Conservation (phyloP, 2,329 filamentous ascomycete genomes). For the Fusarium metavorans region DNA sequence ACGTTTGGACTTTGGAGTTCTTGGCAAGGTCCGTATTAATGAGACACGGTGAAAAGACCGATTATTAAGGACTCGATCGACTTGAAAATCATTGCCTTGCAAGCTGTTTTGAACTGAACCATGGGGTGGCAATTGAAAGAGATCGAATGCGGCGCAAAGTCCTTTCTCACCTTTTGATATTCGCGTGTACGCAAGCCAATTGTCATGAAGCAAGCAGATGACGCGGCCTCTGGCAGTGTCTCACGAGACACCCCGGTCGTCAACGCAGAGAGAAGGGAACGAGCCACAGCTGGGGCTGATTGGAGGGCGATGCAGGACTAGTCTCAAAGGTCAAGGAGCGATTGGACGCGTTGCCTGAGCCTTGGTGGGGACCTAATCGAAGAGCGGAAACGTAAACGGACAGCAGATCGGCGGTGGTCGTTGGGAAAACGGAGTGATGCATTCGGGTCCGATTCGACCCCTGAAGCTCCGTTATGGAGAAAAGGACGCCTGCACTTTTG, state of each 20-base stretch:
- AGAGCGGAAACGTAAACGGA: slow-evolving; percentile 20
- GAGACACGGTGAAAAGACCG: neutral
- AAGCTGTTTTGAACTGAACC: slow-evolving; percentile 7
- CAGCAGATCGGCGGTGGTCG: slow-evolving; percentile 18
- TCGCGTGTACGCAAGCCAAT: slow-evolving; percentile 42
- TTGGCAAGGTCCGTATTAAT: slow-evolving; percentile 18
- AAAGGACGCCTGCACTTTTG: slow-evolving; percentile 17
- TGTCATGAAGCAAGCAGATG: slow-evolving; percentile 40
- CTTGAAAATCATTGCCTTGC: neutral
- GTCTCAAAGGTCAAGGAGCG: slow-evolving; percentile 11
- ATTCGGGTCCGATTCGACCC: slow-evolving; percentile 28
- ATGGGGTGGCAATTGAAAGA: slow-evolving; percentile 32
- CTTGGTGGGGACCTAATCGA: slow-evolving; percentile 12
- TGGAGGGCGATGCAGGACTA: slow-evolving; percentile 11
- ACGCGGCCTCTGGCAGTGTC: slow-evolving; percentile 44
- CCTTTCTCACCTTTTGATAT: slow-evolving; percentile 22
- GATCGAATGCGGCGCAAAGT: slow-evolving; percentile 2
- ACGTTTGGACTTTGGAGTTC: neutral
- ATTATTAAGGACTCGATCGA: neutral
- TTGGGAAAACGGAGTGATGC: slow-evolving; percentile 23
- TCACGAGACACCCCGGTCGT: slow-evolving; percentile 37
- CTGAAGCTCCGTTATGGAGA: slow-evolving; percentile 19
- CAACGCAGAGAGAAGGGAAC: slow-evolving; percentile 22
- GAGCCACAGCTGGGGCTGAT: slow-evolving; percentile 26
- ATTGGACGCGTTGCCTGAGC: slow-evolving; percentile 19